Conservation (phyloP, 2,329 filamentous ascomycete genomes). For the Didymella arachidicola region DNA sequence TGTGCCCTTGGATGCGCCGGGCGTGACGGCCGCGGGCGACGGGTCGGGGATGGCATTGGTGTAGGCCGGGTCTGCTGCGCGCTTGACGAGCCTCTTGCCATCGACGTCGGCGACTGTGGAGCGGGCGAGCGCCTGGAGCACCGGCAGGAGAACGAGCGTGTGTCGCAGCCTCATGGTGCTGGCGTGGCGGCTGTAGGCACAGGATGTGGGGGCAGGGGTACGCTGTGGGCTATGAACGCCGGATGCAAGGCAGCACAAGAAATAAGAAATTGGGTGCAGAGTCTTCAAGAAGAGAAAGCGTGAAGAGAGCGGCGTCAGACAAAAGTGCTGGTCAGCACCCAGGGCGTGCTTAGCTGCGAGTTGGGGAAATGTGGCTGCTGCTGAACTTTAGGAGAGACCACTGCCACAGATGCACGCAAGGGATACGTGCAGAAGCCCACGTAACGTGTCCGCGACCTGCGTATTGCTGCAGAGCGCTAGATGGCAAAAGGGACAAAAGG, state of each 20-base stretch:
- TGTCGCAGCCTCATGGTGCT: conserved; percentile 67
- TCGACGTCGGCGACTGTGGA: conserved; percentile 50
- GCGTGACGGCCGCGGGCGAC: conserved; percentile 32
- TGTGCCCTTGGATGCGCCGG: conserved; percentile 57
- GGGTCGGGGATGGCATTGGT: conserved; percentile 31
- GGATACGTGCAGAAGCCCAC: conserved; percentile 31
- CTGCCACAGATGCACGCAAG: conserved; percentile 38
- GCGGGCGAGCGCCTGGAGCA: conserved; percentile 65
- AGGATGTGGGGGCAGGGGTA: conserved; percentile 3
- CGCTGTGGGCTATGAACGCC: background rate
- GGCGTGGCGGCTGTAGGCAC: background rate
- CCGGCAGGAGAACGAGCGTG: conserved; percentile 63
- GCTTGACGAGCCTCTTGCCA: conserved; percentile 37
- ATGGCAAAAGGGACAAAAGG: conserved; percentile 8
- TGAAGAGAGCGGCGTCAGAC: conserved; percentile 1
- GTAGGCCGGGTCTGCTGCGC: conserved; percentile 40
- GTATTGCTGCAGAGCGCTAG: conserved; percentile 9
- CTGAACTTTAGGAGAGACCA: conserved; percentile 23
- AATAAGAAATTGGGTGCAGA: background rate
- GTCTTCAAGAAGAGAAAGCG: background rate
- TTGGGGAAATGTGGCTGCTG: conserved; percentile 20
- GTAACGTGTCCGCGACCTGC: conserved; percentile 5
- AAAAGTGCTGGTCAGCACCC: conserved; percentile 12
- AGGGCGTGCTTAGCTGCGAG: conserved; percentile 12
- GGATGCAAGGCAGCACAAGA: conserved; percentile 9